Percentiles rank a stretch among this genome's conserved stretches.
phyloP scores from a whole-genome alignment of 106 monocot genomes.

The Gastrodia elata region DNA sequence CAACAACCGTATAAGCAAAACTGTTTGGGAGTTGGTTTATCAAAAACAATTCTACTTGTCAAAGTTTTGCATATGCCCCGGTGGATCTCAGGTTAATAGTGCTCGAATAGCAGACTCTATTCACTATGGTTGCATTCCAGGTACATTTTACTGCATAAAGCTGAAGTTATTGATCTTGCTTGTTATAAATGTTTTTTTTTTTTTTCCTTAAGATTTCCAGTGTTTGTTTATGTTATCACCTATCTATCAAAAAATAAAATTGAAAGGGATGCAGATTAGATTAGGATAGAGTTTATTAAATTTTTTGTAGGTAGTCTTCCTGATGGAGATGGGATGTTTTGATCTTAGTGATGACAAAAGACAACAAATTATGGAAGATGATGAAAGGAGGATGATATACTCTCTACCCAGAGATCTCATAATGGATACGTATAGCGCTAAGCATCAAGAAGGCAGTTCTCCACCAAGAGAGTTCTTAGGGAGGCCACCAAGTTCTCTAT shows the following conservation, averaged over 20 bases:
- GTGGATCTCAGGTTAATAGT: conserved; percentile 98
- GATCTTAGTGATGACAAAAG: too few species aligned
- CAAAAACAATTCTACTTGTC: conserved; percentile 80
- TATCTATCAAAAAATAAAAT: not conserved
- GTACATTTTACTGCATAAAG: conserved; percentile 21
- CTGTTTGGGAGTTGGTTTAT: conserved; percentile 75
- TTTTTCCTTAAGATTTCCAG: not conserved
- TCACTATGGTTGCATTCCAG: conserved; percentile 94
- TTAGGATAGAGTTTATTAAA: too few species aligned
- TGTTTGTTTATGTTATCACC: not conserved
- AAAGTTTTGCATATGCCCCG: conserved; percentile 97
- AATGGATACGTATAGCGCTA: too few species aligned
- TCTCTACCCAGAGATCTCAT: too few species aligned
- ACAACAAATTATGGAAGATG: too few species aligned
- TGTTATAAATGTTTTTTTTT: not conserved
- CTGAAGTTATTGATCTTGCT: not conserved
- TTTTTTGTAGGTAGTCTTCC: too few species aligned
- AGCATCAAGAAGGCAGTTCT: too few species aligned
- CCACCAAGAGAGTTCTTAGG: too few species aligned
- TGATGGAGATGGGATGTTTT: too few species aligned
- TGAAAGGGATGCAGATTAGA: too few species aligned
- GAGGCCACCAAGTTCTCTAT: too few species aligned
- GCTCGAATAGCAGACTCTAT: conserved; percentile 91
- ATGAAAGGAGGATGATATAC: too few species aligned
- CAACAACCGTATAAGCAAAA: conserved; percentile 87